phyloP scores from a whole-genome alignment of 768 basidiomycete species.

The Cyclocybe cylindracea region DNA sequence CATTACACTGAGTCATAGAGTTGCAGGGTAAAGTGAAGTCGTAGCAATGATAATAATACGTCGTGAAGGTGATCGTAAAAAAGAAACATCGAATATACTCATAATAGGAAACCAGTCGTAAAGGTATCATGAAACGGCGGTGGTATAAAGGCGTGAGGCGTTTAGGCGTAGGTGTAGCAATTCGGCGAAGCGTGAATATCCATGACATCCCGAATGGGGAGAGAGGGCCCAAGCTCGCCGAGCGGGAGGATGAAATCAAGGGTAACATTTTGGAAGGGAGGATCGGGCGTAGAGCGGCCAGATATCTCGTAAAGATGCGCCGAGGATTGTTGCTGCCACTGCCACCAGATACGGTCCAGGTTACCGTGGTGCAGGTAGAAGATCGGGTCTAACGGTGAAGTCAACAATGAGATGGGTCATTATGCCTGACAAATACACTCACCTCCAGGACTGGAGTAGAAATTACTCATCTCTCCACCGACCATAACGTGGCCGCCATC shows the following conservation, averaged over 20 bases:
- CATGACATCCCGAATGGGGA: conserved; percentile 32
- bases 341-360: conserved; percentile 42
- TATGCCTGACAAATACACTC: conserved; percentile 6
- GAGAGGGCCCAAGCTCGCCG: conserved; percentile 21
- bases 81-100: neutral
- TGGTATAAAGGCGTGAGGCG: too few species aligned
- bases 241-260: conserved; percentile 30
- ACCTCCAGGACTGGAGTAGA: conserved; percentile 41
- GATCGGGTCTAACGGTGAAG: conserved; percentile 32
- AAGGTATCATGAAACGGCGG: too few species aligned
- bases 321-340: conserved; percentile 31
- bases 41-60: too few species aligned
- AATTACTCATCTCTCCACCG: conserved; percentile 32
- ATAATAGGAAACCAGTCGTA: too few species aligned
- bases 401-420: neutral
- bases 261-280: conserved; percentile 31
- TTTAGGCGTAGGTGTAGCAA: conserved; percentile 30
- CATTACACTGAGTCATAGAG: too few species aligned
- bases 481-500: conserved; percentile 36
- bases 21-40: too few species aligned
- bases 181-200: conserved; percentile 23
- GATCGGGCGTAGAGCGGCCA: conserved; percentile 25
- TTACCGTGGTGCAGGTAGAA: conserved; percentile 43
- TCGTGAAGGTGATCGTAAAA: neutral
- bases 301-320: conserved; percentile 34